Conservation (phyloP, 2,329 filamentous ascomycete species). For the Monilinia laxa region DNA sequence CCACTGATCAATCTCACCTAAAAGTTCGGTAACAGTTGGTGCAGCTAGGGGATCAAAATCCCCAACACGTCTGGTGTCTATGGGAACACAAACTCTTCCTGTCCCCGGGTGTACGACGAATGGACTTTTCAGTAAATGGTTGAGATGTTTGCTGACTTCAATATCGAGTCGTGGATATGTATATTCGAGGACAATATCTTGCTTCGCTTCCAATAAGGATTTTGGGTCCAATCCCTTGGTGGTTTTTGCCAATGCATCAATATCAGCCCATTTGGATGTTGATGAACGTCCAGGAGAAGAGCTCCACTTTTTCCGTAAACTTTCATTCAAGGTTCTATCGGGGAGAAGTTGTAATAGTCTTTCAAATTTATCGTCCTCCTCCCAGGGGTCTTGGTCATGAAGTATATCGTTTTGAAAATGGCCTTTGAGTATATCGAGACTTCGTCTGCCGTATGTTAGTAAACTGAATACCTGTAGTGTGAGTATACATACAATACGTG, state of each 20-base stretch:
- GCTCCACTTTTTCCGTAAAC: conserved; percentile 87
- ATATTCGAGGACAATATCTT: conserved; percentile 95
- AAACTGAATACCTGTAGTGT: background rate
- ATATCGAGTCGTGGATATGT: conserved; percentile 96
- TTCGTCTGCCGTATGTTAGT: conserved; percentile 56
- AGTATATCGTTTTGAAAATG: conserved; percentile 86
- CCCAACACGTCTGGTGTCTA: conserved; percentile 71
- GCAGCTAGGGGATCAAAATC: conserved; percentile 84
- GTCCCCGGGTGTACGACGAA: conserved; percentile 97
- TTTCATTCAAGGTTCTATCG: conserved; percentile 72
- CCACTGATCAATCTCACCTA: conserved; percentile 86
- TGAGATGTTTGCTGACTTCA: conserved; percentile 95
- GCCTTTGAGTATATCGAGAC: conserved; percentile 77
- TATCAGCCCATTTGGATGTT: conserved; percentile 87
- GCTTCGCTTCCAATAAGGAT: conserved; percentile 82
- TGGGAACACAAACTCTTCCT: conserved; percentile 91
- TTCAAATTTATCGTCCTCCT: conserved; percentile 65
- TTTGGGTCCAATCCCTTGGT: conserved; percentile 70
- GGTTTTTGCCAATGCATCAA: conserved; percentile 78
- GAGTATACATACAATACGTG: conserved; percentile 65
- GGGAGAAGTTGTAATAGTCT: conserved; percentile 83
- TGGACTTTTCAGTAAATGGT: conserved; percentile 95
- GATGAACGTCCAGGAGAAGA: conserved; percentile 75
- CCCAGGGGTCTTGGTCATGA: conserved; percentile 82
- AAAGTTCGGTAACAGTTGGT: conserved; percentile 81